Percentiles rank a stretch among this genome's conserved stretches.
phyloP scores from a whole-genome alignment of 805 yeast species.

The Cyberlindnera suaveolens region DNA sequence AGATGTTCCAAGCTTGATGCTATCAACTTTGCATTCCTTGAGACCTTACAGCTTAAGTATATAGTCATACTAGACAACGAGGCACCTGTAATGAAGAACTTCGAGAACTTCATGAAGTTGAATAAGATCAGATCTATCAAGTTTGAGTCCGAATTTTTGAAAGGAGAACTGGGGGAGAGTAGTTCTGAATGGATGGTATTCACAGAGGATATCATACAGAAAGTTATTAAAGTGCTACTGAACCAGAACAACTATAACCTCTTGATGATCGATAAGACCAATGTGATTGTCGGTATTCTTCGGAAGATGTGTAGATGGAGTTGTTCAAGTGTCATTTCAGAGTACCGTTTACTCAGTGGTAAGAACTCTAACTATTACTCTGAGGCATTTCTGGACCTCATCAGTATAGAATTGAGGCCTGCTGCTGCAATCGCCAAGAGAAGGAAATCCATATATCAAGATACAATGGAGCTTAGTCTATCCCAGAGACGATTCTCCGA shows the following conservation, averaged over 20 bases:
- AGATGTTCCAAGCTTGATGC: constrained; percentile 77
- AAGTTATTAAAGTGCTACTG: constrained; percentile 59
- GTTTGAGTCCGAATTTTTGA: constrained; percentile 26
- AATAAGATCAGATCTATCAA: constrained; percentile 43
- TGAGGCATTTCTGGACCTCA: constrained; percentile 75
- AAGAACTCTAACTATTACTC: constrained; percentile 70
- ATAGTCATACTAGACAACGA: constrained; percentile 79
- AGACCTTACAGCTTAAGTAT: constrained; percentile 61
- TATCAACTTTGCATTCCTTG: constrained; percentile 70
- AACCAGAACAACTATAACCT: constrained; percentile 60
- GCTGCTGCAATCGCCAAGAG: constrained; percentile 21
- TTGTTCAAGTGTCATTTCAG: constrained; percentile 75
- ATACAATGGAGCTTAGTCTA: not conserved
- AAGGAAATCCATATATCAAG: not conserved
- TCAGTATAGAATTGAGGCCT: constrained; percentile 42
- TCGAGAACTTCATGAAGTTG: constrained; percentile 58
- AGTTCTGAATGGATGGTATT: constrained; percentile 61
- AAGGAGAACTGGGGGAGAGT: constrained; percentile 20
- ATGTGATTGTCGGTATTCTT: constrained; percentile 72
- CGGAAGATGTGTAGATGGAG: constrained; percentile 87
- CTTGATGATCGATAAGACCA: constrained; percentile 72
- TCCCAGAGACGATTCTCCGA: constrained; percentile 6
- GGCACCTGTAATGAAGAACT: constrained; percentile 61
- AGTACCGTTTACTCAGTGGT: constrained; percentile 73
- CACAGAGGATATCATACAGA: constrained; percentile 55